Evolutionary conservation across 495 filamentous ascomycete species (phyloP).

Genomic region (Lasiosphaeria ovina): DNA sequence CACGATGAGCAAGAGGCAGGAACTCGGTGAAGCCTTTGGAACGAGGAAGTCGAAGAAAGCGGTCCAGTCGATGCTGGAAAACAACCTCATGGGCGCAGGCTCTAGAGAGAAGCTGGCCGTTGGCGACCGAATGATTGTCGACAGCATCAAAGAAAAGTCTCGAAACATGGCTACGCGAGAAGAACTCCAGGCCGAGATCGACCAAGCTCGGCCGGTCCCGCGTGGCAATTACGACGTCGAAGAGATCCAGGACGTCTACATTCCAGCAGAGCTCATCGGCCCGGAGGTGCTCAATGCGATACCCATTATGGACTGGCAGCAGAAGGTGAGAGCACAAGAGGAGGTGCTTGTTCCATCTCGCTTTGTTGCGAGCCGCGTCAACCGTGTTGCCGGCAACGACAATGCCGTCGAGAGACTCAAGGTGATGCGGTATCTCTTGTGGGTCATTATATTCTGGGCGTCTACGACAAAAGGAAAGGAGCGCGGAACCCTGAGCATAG

Average conservation of each 20-base stretch:
- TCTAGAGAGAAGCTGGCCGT: conserved; percentile 44
- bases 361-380: conserved; percentile 65
- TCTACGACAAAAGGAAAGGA: conserved; percentile 36
- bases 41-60: conserved; percentile 92
- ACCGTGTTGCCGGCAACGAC: conserved; percentile 52
- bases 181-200: conserved; percentile 63
- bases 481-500: conserved; percentile 39
- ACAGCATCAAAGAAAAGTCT: conserved; percentile 58
- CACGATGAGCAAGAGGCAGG: conserved; percentile 58
- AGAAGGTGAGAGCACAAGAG: conserved; percentile 57
- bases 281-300: conserved; percentile 57
- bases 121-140: conserved; percentile 60
- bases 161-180: conserved; percentile 56
- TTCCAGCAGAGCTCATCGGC: conserved; percentile 65
- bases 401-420: conserved; percentile 58
- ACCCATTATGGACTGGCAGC: conserved; percentile 72
- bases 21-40: conserved; percentile 85
- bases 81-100: conserved; percentile 60
- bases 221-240: conserved; percentile 67
- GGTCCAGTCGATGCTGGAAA: conserved; percentile 70
- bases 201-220: conserved; percentile 75
- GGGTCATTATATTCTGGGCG: conserved; percentile 61
- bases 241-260: conserved; percentile 79
- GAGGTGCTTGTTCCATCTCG: conserved; percentile 57
- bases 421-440: conserved; percentile 63